These are phyloP conservation scores for Fraxinus baroniana DNA, from an alignment of 305 asterid species.

Conservation along the genomic window DNA sequence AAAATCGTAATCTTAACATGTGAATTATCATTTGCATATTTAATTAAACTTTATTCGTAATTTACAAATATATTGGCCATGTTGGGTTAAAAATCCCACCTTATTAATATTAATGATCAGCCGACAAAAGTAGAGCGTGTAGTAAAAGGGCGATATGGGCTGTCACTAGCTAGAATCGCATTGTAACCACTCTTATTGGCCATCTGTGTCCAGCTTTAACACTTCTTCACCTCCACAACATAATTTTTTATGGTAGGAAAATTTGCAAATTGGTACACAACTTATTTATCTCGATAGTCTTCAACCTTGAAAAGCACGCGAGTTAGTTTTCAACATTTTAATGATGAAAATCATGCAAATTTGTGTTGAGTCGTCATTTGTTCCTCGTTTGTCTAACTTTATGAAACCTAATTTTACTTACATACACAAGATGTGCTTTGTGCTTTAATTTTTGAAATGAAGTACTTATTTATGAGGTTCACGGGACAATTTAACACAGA, in stretches of 20 bases:
- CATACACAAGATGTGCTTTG: no score
- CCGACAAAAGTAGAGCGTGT: not conserved
- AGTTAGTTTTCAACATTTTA: not conserved
- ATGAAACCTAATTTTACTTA: not conserved
- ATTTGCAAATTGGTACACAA: not conserved
- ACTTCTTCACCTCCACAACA: not conserved
- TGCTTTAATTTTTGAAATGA: no score
- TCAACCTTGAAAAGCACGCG: not conserved
- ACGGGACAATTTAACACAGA: no score
- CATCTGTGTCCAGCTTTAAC: not conserved
- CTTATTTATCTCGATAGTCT: not conserved
- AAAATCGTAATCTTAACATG: no score
- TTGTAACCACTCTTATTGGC: not conserved
- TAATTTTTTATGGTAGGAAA: not conserved
- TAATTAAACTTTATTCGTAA: no score
- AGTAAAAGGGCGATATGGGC: not conserved
- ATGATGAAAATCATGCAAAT: not conserved
- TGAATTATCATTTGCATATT: no score
- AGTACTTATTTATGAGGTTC: no score
- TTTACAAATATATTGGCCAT: not conserved
- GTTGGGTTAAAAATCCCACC: not conserved
- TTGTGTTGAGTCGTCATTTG: not conserved
- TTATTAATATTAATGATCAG: not conserved
- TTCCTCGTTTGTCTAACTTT: not conserved
- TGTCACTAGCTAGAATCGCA: not conserved